These are phyloP conservation scores for Nigrospora osmanthi DNA, from an alignment of 2,329 filamentous ascomycete genomes.

Conservation along the genomic window DNA sequence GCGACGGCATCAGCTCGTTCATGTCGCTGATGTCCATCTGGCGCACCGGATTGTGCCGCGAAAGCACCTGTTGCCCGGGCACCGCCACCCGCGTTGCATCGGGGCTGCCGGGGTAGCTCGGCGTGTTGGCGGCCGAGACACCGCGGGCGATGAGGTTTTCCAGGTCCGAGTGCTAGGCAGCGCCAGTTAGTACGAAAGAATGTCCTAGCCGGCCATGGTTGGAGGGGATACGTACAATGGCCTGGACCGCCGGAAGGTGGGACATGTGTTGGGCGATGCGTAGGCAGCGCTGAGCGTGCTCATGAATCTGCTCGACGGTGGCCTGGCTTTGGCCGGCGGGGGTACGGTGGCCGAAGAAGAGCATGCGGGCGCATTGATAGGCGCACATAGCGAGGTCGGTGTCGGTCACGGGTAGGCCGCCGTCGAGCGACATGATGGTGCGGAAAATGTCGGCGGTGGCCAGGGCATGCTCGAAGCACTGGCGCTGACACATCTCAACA, in stretches of 20 bases:
- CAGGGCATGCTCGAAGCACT: conserved; percentile 28
- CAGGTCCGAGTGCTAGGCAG: conserved; percentile 30
- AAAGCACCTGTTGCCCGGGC: conserved; percentile 15
- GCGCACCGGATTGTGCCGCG: conserved; percentile 15
- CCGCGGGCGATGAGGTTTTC: conserved; percentile 43
- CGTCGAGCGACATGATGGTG: conserved; percentile 25
- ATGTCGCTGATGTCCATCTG: conserved; percentile 23
- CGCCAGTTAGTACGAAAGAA: conserved; percentile 13
- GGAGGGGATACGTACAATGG: conserved; percentile 30
- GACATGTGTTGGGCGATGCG: conserved; percentile 43
- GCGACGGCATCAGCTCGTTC: conserved; percentile 16
- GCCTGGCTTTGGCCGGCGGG: conserved; percentile 34
- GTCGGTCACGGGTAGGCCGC: conserved; percentile 25
- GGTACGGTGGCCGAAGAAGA: conserved; percentile 32
- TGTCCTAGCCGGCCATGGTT: not conserved
- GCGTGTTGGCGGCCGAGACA: conserved; percentile 22
- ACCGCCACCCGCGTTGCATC: conserved; percentile 9
- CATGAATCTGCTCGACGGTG: conserved; percentile 35
- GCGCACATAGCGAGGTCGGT: conserved; percentile 33
- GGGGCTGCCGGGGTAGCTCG: conserved; percentile 20
- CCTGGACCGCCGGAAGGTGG: conserved; percentile 39
- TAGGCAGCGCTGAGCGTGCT: conserved; percentile 42
- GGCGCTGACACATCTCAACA: conserved; percentile 19
- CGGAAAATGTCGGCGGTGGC: conserved; percentile 49
- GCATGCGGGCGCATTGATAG: conserved; percentile 30